A percentile compares a stretch with the other conserved stretches of the same genome.
phyloP scores from a whole-genome alignment of 2,329 filamentous ascomycete genomes.

The Dothistroma pini region DNA sequence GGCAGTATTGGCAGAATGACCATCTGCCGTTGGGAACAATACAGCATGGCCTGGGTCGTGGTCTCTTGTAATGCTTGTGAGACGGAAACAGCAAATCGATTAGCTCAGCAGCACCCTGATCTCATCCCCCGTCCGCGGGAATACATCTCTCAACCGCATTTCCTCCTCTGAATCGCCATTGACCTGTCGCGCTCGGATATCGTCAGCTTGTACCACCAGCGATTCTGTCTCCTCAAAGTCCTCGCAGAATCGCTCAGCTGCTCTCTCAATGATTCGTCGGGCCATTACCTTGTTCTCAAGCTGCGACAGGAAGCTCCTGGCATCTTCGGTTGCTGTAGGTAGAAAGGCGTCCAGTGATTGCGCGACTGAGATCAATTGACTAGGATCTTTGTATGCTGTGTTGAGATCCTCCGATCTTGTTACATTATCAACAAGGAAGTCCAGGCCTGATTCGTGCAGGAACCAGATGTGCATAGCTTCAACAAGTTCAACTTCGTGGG shows the following conservation, averaged over 20 bases:
- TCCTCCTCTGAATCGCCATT: slow-evolving; percentile 37
- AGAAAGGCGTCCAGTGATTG: slow-evolving; percentile 85
- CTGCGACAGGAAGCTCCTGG: slow-evolving; percentile 72
- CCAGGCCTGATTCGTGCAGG: slow-evolving; percentile 68
- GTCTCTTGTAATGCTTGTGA: too few relatives aligned
- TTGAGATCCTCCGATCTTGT: slow-evolving; percentile 22
- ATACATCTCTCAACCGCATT: slow-evolving; percentile 51
- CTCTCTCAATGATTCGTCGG: slow-evolving; percentile 73
- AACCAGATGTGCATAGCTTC: slow-evolving; percentile 63
- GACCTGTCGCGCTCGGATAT: slow-evolving; percentile 38
- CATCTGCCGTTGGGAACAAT: too few relatives aligned
- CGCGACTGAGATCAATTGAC: slow-evolving; percentile 60
- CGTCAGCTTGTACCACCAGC: slow-evolving; percentile 58
- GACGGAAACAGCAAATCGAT: background rate
- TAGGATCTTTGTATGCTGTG: slow-evolving; percentile 29
- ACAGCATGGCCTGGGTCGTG: too few relatives aligned
- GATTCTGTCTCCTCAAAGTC: slow-evolving; percentile 73
- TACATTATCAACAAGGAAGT: slow-evolving; percentile 39
- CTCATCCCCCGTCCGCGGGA: slow-evolving; percentile 62
- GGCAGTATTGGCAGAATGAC: too few relatives aligned
- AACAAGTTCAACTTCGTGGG: slow-evolving; percentile 49
- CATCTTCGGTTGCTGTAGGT: slow-evolving; percentile 89
- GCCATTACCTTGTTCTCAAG: slow-evolving; percentile 70
- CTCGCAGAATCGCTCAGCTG: slow-evolving; percentile 76
- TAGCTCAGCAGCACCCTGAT: slow-evolving; percentile 61